These are phyloP conservation scores for Hypoxylon fragiforme DNA, from an alignment of 495 filamentous ascomycete species.

Conservation along the genomic window DNA sequence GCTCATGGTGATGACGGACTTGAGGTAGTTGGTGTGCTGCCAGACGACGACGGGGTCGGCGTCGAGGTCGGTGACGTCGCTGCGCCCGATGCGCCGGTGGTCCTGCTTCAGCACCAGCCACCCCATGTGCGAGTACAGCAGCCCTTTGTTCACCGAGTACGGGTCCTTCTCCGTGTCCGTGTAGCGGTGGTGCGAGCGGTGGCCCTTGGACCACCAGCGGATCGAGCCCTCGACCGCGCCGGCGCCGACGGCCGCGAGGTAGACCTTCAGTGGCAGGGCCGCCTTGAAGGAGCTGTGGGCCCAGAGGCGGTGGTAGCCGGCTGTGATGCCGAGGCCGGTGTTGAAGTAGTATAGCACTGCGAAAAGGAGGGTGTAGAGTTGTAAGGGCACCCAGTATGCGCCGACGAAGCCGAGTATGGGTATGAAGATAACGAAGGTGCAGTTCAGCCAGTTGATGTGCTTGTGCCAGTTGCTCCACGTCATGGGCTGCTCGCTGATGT, in stretches of 20 bases:
- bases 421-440: conserved; percentile 81
- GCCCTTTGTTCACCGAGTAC: conserved; percentile 97
- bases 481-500: conserved; percentile 65
- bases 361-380: conserved; percentile 76
- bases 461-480: conserved; percentile 91
- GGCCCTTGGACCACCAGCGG: conserved; percentile 95
- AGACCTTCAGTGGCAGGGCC: conserved; percentile 83
- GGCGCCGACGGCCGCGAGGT: conserved; percentile 87
- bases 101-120: conserved; percentile 95
- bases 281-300: conserved; percentile 95
- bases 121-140: conserved; percentile 94
- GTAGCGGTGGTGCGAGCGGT: conserved; percentile 97
- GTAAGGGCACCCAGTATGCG: conserved; percentile 80
- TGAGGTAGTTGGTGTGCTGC: conserved; percentile 94
- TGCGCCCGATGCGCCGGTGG: conserved; percentile 88
- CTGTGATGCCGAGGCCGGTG: conserved; percentile 87
- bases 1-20: conserved; percentile 84
- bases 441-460: conserved; percentile 96
- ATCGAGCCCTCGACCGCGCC: conserved; percentile 96
- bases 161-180: conserved; percentile 99
- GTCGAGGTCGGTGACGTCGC: conserved; percentile 95
- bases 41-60: conserved; percentile 90
- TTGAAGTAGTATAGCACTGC: conserved; percentile 88
- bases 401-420: conserved; percentile 75
- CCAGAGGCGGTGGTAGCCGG: conserved; percentile 90